phyloP scores from a whole-genome alignment of 1,284 basidiomycete genomes.

The Tremellales sp. region DNA sequence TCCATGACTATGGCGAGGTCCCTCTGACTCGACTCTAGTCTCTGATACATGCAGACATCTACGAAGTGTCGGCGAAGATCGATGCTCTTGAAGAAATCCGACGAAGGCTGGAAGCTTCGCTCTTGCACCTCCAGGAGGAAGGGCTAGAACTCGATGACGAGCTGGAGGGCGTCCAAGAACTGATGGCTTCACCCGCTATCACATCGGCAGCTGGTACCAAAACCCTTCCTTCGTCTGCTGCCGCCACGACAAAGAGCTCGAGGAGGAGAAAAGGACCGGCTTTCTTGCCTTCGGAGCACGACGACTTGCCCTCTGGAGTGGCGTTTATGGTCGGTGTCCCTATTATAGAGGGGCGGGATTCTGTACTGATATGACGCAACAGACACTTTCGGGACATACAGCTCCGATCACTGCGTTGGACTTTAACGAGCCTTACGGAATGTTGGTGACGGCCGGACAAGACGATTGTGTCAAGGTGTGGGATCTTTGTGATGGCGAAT shows the following conservation, averaged over 20 bases:
- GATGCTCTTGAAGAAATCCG: slow-evolving; percentile 77
- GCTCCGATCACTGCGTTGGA: slow-evolving; percentile 84
- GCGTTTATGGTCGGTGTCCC: slow-evolving; percentile 81
- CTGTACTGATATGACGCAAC: slow-evolving; percentile 1
- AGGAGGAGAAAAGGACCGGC: slow-evolving; percentile 64
- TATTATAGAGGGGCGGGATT: background rate
- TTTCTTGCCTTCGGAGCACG: slow-evolving; percentile 95
- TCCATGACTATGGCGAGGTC: background rate
- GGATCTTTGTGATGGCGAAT: slow-evolving; percentile 59
- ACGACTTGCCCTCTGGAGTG: slow-evolving; percentile 86
- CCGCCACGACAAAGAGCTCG: slow-evolving; percentile 20
- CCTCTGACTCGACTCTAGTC: slow-evolving; percentile 54
- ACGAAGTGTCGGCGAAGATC: slow-evolving; percentile 83
- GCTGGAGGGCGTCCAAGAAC: slow-evolving; percentile 79
- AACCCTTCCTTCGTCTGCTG: slow-evolving; percentile 28
- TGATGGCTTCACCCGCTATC: slow-evolving; percentile 57
- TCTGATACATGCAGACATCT: slow-evolving; percentile 77
- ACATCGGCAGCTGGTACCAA: slow-evolving; percentile 41
- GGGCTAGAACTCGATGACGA: slow-evolving; percentile 95
- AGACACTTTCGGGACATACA: slow-evolving; percentile 78
- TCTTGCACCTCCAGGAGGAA: slow-evolving; percentile 87
- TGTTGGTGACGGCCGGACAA: slow-evolving; percentile 76
- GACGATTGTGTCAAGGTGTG: slow-evolving; percentile 59
- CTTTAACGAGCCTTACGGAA: slow-evolving; percentile 95
- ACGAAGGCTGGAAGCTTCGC: slow-evolving; percentile 71